phyloP scores from a whole-genome alignment of 148 eudicot genomes.

The Camellia lanceoleosa region DNA sequence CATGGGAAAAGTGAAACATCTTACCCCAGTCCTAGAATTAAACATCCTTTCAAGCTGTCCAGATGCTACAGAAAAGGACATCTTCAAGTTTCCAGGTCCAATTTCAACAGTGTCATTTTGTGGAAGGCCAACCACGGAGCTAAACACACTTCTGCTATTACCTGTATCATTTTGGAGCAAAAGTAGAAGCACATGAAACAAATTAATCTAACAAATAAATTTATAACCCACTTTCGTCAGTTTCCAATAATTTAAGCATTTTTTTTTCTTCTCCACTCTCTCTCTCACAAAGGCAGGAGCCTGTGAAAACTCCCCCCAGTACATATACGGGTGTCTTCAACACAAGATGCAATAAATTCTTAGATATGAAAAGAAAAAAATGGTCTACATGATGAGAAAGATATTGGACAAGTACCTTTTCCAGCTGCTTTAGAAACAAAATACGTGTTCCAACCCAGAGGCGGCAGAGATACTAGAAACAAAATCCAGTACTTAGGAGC shows the following conservation, averaged over 20 bases:
- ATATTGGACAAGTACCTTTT: constrained; percentile 36
- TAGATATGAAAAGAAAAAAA: neutral
- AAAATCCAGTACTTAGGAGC: constrained; percentile 76
- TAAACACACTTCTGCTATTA: constrained; percentile 23
- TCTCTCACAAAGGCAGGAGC: neutral
- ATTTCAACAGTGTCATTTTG: constrained; percentile 49
- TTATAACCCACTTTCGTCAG: neutral
- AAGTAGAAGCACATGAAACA: neutral
- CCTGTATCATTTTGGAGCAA: constrained; percentile 32
- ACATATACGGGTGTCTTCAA: neutral
- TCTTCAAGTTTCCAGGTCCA: constrained; percentile 76
- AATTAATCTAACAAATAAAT: too few relatives aligned
- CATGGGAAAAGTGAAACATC: constrained; percentile 20
- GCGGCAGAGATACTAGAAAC: constrained; percentile 68
- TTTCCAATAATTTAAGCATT: neutral
- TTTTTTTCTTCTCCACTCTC: neutral
- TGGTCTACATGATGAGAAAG: neutral
- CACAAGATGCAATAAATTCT: neutral
- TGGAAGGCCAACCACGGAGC: constrained; percentile 28
- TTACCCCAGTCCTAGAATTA: constrained; percentile 57
- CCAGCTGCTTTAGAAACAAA: constrained; percentile 46
- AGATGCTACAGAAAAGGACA: constrained; percentile 59
- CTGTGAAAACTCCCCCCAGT: neutral
- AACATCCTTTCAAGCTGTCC: constrained; percentile 62
- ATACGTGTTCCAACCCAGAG: constrained; percentile 88